phyloP scores from a whole-genome alignment of 306 rosid genomes.

The Rosa chinensis region DNA sequence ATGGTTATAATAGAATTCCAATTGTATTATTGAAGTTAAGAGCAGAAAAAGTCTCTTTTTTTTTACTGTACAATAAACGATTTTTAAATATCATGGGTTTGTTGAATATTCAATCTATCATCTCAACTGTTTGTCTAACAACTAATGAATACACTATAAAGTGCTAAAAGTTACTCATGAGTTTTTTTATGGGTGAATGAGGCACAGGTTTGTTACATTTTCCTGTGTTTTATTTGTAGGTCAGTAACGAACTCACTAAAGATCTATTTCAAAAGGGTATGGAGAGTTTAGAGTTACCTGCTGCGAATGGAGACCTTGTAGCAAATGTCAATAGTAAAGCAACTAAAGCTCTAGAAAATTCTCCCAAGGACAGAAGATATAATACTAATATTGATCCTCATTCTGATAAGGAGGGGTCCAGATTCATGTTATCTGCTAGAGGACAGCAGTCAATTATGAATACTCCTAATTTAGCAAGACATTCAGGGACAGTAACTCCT shows the following conservation, averaged over 20 bases:
- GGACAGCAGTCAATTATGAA: slow-evolving; percentile 26
- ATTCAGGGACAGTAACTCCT: slow-evolving; percentile 40
- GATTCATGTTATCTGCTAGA: slow-evolving; percentile 27
- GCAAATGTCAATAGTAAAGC: slow-evolving; percentile 27
- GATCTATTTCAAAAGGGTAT: slow-evolving; percentile 23
- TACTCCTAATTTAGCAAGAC: slow-evolving; percentile 44
- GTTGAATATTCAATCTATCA: neutral
- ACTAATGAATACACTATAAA: neutral
- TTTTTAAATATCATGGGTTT: neutral
- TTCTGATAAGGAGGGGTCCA: slow-evolving; percentile 33
- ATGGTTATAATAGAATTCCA: neutral
- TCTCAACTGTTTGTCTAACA: neutral
- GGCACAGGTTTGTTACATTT: neutral
- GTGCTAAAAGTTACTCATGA: neutral
- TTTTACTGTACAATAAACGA: neutral
- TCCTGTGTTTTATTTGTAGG: slow-evolving; percentile 38
- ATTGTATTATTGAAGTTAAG: neutral
- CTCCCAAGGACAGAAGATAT: slow-evolving; percentile 25
- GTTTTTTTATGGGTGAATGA: slow-evolving; percentile 8
- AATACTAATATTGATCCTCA: slow-evolving; percentile 23
- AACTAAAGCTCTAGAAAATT: slow-evolving; percentile 22
- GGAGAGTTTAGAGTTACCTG: slow-evolving; percentile 30
- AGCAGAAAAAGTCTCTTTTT: neutral
- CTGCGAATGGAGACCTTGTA: slow-evolving; percentile 29
- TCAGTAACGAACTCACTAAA: slow-evolving; percentile 31